A percentile compares a stretch with the other conserved stretches of the same genome.
These are phyloP conservation scores for Lachnellula arida DNA, from an alignment of 2,329 filamentous ascomycete species.

Conservation along the genomic window DNA sequence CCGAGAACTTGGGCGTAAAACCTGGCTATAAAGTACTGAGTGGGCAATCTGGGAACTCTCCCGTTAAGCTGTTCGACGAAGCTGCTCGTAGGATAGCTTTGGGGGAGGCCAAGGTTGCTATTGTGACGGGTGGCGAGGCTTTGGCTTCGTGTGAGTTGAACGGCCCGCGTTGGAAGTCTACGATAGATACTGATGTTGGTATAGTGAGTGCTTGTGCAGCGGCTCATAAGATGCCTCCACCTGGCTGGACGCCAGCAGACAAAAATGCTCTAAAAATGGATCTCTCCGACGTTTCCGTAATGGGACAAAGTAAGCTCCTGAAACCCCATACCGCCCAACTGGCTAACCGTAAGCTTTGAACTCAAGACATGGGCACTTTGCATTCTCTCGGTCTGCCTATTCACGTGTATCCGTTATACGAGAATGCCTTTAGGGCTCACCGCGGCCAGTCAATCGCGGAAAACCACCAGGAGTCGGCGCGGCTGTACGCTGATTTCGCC, in stretches of 20 bases:
- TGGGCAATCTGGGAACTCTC: slow-evolving; percentile 60
- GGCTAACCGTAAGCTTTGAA: slow-evolving; percentile 1
- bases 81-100: slow-evolving; percentile 52
- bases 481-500: slow-evolving; percentile 57
- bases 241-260: slow-evolving; percentile 51
- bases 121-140: slow-evolving; percentile 61
- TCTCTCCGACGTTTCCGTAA: slow-evolving; percentile 43
- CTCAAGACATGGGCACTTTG: slow-evolving; percentile 47
- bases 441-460: slow-evolving; percentile 47
- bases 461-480: slow-evolving; percentile 55
- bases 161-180: background rate
- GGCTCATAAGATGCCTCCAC: slow-evolving; percentile 50
- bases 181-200: slow-evolving; percentile 27
- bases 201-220: slow-evolving; percentile 49
- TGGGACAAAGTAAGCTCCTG: slow-evolving; percentile 36
- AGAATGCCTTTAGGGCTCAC: slow-evolving; percentile 57
- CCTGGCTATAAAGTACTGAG: slow-evolving; percentile 46
- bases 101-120: slow-evolving; percentile 50
- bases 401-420: slow-evolving; percentile 64
- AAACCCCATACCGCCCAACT: slow-evolving; percentile 1
- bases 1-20: slow-evolving; percentile 43
- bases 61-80: slow-evolving; percentile 58
- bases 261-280: slow-evolving; percentile 44
- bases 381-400: slow-evolving; percentile 60
- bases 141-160: slow-evolving; percentile 48